phyloP scores from a whole-genome alignment of 2,329 filamentous ascomycete genomes.

The Ustilaginoidea virens region DNA sequence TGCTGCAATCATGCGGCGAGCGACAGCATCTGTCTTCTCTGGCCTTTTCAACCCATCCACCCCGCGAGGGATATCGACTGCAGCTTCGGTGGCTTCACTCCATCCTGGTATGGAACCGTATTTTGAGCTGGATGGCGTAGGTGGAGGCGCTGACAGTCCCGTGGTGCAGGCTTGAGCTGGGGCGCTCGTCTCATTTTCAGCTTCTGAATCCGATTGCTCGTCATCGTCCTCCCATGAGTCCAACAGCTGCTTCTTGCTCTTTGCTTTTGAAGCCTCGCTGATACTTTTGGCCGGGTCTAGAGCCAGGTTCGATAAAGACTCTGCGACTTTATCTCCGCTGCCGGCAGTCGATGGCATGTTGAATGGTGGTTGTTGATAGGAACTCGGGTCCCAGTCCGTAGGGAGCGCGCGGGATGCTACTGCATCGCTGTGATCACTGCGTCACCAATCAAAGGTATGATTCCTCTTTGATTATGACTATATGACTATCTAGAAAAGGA shows the following conservation, averaged over 20 bases:
- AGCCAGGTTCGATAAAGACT: slow-evolving; percentile 17
- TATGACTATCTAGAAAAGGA: too few relatives aligned
- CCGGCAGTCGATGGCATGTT: slow-evolving; percentile 10
- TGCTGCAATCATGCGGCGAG: slow-evolving; percentile 76
- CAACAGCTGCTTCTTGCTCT: slow-evolving; percentile 16
- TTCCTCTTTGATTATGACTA: too few relatives aligned
- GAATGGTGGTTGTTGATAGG: background rate
- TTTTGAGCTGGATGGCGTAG: slow-evolving; percentile 46
- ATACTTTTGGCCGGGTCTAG: slow-evolving; percentile 10
- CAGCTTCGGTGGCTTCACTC: background rate
- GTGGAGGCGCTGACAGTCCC: slow-evolving; percentile 38
- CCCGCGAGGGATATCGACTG: slow-evolving; percentile 3
- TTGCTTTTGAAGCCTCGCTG: slow-evolving; percentile 8
- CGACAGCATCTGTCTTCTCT: slow-evolving; percentile 88
- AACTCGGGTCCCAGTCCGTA: background rate
- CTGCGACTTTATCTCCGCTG: slow-evolving; percentile 12
- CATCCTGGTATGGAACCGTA: slow-evolving; percentile 4
- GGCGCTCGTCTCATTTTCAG: slow-evolving; percentile 8
- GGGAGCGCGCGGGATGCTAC: too few relatives aligned
- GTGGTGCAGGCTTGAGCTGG: slow-evolving; percentile 27
- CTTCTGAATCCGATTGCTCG: slow-evolving; percentile 23
- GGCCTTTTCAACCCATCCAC: slow-evolving; percentile 32
- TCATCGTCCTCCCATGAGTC: slow-evolving; percentile 45
- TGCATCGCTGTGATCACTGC: too few relatives aligned
- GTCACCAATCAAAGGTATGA: too few relatives aligned